Percentiles rank a stretch among this genome's conserved stretches.
Evolutionary conservation across 305 asterid genomes (phyloP).

Genomic region (Plantago rigida): DNA sequence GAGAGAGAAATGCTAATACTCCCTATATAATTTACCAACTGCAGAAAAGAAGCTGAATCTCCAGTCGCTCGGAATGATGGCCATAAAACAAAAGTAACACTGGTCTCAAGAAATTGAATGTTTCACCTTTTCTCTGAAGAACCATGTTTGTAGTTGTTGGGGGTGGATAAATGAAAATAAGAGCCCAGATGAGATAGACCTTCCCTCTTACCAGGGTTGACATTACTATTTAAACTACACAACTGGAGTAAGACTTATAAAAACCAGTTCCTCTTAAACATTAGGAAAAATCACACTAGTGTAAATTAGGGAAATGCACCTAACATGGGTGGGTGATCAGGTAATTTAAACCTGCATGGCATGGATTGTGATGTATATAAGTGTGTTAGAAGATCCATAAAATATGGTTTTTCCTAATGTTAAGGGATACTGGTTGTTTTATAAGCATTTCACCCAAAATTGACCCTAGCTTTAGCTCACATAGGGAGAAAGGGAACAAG

Average conservation of each 20-base stretch:
- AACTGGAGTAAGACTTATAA: slow-evolving; percentile 16
- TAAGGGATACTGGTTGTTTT: not conserved
- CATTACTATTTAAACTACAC: slow-evolving; percentile 36
- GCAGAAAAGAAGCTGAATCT: slow-evolving; percentile 46
- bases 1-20: slow-evolving; percentile 57
- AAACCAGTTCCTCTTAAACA: not conserved
- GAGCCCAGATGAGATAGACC: slow-evolving; percentile 16
- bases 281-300: not conserved
- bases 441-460: not conserved
- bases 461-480: not conserved
- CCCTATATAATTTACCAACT: slow-evolving; percentile 63
- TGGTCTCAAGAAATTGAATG: slow-evolving; percentile 22
- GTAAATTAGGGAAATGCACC: not conserved
- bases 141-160: slow-evolving; percentile 37
- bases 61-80: slow-evolving; percentile 54
- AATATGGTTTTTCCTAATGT: not conserved
- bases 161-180: slow-evolving; percentile 26
- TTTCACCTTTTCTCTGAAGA: slow-evolving; percentile 59
- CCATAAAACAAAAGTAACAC: slow-evolving; percentile 54
- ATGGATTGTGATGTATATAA: no score
- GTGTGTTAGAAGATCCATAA: no score
- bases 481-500: not conserved
- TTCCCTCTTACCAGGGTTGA: slow-evolving; percentile 37
- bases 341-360: not conserved
- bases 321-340: not conserved